Base-by-base conservation (phyloP, 192 early-diverging fungal species). In the Paraglomus brasilianum region DNA sequence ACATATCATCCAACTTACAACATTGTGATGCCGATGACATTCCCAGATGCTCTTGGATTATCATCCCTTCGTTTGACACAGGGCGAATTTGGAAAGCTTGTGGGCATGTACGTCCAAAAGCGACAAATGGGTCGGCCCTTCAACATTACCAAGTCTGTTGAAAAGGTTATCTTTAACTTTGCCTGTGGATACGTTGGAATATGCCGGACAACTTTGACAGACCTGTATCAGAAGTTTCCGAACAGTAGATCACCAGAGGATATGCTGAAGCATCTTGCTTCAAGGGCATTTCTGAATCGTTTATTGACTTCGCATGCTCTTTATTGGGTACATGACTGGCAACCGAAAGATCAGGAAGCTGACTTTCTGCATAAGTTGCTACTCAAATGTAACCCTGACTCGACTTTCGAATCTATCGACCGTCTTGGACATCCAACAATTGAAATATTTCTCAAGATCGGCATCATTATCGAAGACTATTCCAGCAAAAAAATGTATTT, bases 31-130 rank as follows among this genome's bases (percentile, higher is more conserved):
- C 47, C 47, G 1, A 15, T 65, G 46, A 39, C 36, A 48, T 65
- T 65, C 50, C 14, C 8, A 39, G 22, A 64, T 65, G 39, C 63
- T 48, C 63, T 65, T 65, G 17, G 45, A n/a, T 65, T 65, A 36
- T 49, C 47, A 36, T 0, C 24, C 47, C 24, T 61, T 45, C 42
- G 42, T 43, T 5, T 61, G 24, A 21, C 41, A 21, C 2, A 22
- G 43, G 1, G 3, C 24, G 59, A 61, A 38, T 21, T 61, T 22
- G 24, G 24, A 4, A 0, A 19, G 19, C 59, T 61, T 43, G 19
- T 45, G 46, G 2, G 14, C n/a, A 21, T 8, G 5, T 61, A 61
- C 19, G 42, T 44, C 46, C 59, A 45, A 1, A 30, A 56, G 30
- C 53, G 30, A n/a, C 10, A 24, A 6, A 56, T 21, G 1, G 30